Evolutionary conservation across 805 yeast genomes (phyloP), one percentile per base, ranked within the genome.

Genomic region (Candida namnaoensis): DNA sequence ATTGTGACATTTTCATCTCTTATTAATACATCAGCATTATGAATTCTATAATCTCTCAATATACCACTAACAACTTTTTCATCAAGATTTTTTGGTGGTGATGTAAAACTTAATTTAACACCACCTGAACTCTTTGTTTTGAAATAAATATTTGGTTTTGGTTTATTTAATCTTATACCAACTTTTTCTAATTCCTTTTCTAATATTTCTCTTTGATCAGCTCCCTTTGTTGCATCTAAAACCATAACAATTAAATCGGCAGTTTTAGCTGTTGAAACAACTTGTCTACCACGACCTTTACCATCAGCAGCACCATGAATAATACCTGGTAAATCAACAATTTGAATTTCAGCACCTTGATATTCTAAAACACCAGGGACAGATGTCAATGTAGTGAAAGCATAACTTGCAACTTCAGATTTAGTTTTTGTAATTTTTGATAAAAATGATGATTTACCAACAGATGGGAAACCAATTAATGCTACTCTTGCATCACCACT

Each of bases 401-500:
- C 93, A 57, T 93, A 91, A 39, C 82, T 86, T 6, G 98, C 99
- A 40, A 95, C 85, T 60, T 88, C 98, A 1, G 96, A 84, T 61
- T 87, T 87, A 2, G 98, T 91, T 54, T 86, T 85, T 19, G 99
- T 91, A 42, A 93, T 86, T 54, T 88, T 87, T 15, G 88, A 80
- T 45, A 91, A 69, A 49, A 91, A 78, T 2, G 96, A 87, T 1
- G 97, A 90, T 55, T 91, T 91, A 60, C 99, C 99, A 24, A 93
- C 99, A 1, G 97, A 90, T 14, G 99, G 99, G 61, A 90, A 91
- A 28, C 99, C 99, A 62, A 93, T 90, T 41, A 91, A 69, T 15
- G 95, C 95, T 3, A 88, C 95, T 51, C 99, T 74, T 0, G 98
- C 97, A 70, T 91, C 97, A 34, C 98, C 98, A 37, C 93, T 82